Percentiles rank a stretch among this genome's conserved stretches.
phyloP scores from a whole-genome alignment of 108 stramenopile species.

The Skeletonema menzelii region DNA sequence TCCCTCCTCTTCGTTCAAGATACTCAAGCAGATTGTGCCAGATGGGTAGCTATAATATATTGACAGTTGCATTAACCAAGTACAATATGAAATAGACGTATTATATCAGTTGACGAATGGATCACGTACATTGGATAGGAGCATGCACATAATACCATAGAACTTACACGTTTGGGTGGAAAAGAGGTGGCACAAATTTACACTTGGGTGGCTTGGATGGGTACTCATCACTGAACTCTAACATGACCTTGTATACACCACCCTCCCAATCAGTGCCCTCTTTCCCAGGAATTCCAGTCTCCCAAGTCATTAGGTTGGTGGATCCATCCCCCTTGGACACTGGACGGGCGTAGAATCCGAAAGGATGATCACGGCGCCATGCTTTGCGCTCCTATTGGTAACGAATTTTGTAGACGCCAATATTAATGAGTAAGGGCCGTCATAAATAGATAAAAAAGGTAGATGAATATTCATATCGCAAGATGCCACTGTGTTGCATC shows the following conservation, averaged over 20 bases:
- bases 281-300: constrained; percentile 94
- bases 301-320: constrained; percentile 95
- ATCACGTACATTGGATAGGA: constrained; percentile 57
- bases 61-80: background rate
- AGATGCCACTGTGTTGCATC: background rate
- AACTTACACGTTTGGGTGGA: constrained; percentile 80
- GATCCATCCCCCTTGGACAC: constrained; percentile 85
- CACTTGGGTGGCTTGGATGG: constrained; percentile 98
- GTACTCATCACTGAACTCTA: constrained; percentile 97
- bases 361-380: constrained; percentile 95
- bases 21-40: constrained; percentile 98
- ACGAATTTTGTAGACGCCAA: background rate
- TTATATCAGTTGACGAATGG: background rate
- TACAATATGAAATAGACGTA: background rate
- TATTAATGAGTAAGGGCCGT: background rate
- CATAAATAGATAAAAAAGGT: background rate
- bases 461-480: background rate
- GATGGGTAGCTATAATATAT: constrained; percentile 76
- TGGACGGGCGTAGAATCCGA: constrained; percentile 96
- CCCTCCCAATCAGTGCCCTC: constrained; percentile 95
- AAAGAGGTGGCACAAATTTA: constrained; percentile 89
- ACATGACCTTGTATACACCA: constrained; percentile 94
- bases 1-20: constrained; percentile 98
- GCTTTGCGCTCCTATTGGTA: constrained; percentile 89
- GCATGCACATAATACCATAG: constrained; percentile 12